phyloP scores from a whole-genome alignment of 2,329 filamentous ascomycete genomes.

The Lachnellula willkommii region DNA sequence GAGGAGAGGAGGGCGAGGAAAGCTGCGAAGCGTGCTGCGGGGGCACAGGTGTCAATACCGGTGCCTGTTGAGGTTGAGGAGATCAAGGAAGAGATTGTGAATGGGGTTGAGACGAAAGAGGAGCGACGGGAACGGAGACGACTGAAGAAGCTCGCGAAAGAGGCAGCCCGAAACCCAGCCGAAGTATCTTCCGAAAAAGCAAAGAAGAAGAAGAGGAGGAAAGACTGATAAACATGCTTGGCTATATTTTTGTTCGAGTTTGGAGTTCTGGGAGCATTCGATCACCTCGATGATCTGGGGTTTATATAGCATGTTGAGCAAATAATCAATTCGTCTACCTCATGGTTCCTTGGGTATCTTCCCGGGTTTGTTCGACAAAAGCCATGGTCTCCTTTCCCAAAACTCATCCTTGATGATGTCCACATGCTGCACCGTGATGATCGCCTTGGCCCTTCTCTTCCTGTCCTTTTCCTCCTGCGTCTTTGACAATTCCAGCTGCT shows the following conservation, averaged over 20 bases:
- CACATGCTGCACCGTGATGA: constrained; percentile 74
- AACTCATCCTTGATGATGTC: constrained; percentile 96
- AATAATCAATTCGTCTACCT: constrained; percentile 8
- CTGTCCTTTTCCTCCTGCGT: constrained; percentile 78
- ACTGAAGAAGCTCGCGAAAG: constrained; percentile 29
- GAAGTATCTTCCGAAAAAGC: constrained; percentile 27
- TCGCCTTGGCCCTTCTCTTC: constrained; percentile 75
- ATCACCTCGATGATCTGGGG: constrained; percentile 11
- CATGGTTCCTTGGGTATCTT: constrained; percentile 56
- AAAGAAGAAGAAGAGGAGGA: constrained; percentile 29
- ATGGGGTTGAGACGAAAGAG: constrained; percentile 30
- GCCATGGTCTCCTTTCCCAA: constrained; percentile 83
- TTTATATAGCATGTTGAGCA: constrained; percentile 11
- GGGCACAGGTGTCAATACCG: constrained; percentile 14
- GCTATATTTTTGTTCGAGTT: constrained; percentile 8
- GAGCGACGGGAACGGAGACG: constrained; percentile 35
- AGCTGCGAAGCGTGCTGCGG: constrained; percentile 32
- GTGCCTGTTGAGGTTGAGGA: constrained; percentile 19
- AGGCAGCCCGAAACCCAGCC: constrained; percentile 12
- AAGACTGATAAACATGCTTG: constrained; percentile 15
- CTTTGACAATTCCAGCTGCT: constrained; percentile 59
- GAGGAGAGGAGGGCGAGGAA: constrained; percentile 35
- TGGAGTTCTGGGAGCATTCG: constrained; percentile 21
- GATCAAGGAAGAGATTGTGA: constrained; percentile 18
- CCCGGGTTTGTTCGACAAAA: constrained; percentile 68